phyloP scores from a whole-genome alignment of 2,329 filamentous ascomycete species.

The Moelleriella libera region DNA sequence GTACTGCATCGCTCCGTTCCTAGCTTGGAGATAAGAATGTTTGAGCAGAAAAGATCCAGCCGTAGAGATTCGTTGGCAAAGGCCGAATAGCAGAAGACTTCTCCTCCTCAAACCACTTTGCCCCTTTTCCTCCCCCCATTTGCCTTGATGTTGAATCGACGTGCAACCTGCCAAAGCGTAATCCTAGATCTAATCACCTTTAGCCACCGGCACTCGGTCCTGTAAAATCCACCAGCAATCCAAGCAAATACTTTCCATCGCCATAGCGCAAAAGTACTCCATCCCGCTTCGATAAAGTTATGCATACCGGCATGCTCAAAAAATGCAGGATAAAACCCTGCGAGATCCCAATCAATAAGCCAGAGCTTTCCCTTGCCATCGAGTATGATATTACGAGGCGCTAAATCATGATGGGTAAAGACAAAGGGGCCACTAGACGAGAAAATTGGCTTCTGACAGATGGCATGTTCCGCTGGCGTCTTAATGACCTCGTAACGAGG shows the following conservation, averaged over 20 bases:
- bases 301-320: conserved; percentile 8
- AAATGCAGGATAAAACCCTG: conserved; percentile 7
- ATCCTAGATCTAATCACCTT: conserved; percentile 4
- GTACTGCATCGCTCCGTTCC: neutral
- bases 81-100: neutral
- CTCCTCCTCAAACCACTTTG: neutral
- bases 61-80: neutral
- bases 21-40: neutral
- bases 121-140: neutral
- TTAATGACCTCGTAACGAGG: too few relatives aligned
- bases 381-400: conserved; percentile 8
- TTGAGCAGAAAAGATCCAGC: neutral
- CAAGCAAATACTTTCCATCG: conserved; percentile 7
- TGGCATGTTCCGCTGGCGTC: neutral
- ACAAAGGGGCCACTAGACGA: neutral
- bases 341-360: conserved; percentile 8
- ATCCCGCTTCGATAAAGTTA: conserved; percentile 5
- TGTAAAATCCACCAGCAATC: conserved; percentile 5
- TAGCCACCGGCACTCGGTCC: conserved; percentile 3
- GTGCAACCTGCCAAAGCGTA: conserved; percentile 3
- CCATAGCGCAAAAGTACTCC: conserved; percentile 4
- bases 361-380: conserved; percentile 3
- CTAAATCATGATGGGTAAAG: conserved; percentile 5
- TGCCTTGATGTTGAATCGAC: neutral
- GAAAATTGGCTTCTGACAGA: neutral